Percentiles rank a stretch among this genome's conserved stretches.
phyloP scores from a whole-genome alignment of 768 basidiomycete genomes.

The Serendipita sp. region DNA sequence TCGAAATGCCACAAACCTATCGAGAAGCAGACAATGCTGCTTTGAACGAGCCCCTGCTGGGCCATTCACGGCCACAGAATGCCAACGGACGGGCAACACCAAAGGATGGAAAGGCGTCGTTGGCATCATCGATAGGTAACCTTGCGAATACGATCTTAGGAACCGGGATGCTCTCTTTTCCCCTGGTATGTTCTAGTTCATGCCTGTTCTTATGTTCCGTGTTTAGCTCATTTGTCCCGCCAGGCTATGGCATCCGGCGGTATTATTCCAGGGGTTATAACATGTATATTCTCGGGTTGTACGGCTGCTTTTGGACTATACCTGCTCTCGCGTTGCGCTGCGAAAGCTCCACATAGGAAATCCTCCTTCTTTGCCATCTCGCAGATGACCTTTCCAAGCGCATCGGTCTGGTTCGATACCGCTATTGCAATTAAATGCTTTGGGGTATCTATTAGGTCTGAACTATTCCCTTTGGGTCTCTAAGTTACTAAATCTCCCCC shows the following conservation, averaged over 20 bases:
- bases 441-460: conserved; percentile 78
- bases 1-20: conserved; percentile 57
- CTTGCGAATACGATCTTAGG: conserved; percentile 84
- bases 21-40: conserved; percentile 32
- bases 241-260: conserved; percentile 86
- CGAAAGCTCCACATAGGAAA: conserved; percentile 51
- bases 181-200: conserved; percentile 37
- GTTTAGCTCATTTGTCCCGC: background rate
- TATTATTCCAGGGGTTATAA: conserved; percentile 75
- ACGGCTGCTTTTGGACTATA: conserved; percentile 78
- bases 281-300: conserved; percentile 64
- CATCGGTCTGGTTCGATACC: conserved; percentile 77
- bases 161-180: conserved; percentile 83
- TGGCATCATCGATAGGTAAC: conserved; percentile 60
- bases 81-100: conserved; percentile 11
- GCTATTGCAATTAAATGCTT: conserved; percentile 96
- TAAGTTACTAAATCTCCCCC: background rate
- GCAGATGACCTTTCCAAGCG: conserved; percentile 76
- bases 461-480: background rate
- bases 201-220: no score
- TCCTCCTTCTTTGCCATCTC: conserved; percentile 75
- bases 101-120: conserved; percentile 49
- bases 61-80: conserved; percentile 17
- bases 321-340: conserved; percentile 71
- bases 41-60: conserved; percentile 32